These are phyloP conservation scores for Avena atlantica DNA, from an alignment of 176 grass and related monocot species.

Conservation along the genomic window DNA sequence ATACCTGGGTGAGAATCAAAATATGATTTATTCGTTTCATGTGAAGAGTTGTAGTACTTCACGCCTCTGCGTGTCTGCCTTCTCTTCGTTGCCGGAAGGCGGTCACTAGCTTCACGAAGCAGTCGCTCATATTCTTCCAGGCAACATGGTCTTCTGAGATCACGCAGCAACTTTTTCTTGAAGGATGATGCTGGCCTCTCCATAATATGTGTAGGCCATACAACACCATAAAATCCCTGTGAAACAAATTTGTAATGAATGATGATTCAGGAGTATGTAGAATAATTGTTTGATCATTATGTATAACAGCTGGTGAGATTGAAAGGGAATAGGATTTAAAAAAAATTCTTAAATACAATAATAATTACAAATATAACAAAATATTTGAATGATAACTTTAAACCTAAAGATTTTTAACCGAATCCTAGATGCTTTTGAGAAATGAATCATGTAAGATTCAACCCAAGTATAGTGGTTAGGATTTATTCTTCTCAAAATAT, in stretches of 20 bases:
- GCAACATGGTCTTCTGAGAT: slow-evolving; percentile 53
- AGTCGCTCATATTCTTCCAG: slow-evolving; percentile 55
- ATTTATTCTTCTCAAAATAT: background rate
- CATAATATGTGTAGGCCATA: slow-evolving; percentile 62
- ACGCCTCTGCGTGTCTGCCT: slow-evolving; percentile 54
- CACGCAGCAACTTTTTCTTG: slow-evolving; percentile 58
- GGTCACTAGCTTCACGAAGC: slow-evolving; percentile 35
- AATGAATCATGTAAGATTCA: background rate
- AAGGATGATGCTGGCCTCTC: slow-evolving; percentile 63
- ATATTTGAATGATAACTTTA: background rate
- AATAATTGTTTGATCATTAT: background rate
- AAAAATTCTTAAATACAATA: background rate
- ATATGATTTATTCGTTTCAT: slow-evolving; percentile 62
- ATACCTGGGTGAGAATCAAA: slow-evolving; percentile 77
- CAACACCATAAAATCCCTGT: slow-evolving; percentile 31
- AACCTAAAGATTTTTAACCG: background rate
- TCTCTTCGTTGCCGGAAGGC: slow-evolving; percentile 41
- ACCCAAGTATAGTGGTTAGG: background rate
- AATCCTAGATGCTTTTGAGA: background rate
- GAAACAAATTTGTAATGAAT: slow-evolving; percentile 4
- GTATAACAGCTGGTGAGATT: background rate
- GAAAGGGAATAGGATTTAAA: background rate
- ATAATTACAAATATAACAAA: background rate
- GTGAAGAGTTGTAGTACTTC: slow-evolving; percentile 40
- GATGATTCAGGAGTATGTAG: background rate